A percentile compares a stretch with the other conserved stretches of the same genome.
phyloP scores from a whole-genome alignment of 176 grass and related monocot genomes.

The Aegilops sharonensis region DNA sequence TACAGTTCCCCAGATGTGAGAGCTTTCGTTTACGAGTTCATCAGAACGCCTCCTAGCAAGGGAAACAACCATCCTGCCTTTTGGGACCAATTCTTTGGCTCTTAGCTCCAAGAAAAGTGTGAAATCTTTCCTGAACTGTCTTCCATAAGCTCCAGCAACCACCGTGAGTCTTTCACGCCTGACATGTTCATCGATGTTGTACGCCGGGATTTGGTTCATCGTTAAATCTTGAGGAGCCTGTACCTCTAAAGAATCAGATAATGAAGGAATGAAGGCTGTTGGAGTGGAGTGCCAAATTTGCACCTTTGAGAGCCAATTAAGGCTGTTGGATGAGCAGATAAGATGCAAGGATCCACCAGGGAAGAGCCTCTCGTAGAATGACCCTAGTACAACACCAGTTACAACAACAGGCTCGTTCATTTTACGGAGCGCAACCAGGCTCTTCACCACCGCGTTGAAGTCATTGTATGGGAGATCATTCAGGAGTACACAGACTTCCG shows the following conservation, averaged over 20 bases:
- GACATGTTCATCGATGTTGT: neutral
- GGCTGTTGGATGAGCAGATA: neutral
- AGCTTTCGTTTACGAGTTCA: neutral
- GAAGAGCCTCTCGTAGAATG: slow-evolving; percentile 15
- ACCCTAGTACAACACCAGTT: neutral
- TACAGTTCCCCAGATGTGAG: neutral
- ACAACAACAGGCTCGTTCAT: neutral
- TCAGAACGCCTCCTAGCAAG: neutral
- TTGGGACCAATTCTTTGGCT: neutral
- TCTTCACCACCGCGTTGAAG: neutral
- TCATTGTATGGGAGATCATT: slow-evolving; percentile 14
- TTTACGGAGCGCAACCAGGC: neutral
- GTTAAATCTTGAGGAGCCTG: neutral
- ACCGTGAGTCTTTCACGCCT: neutral
- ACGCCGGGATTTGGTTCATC: neutral
- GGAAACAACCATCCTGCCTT: neutral
- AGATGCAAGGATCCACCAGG: neutral
- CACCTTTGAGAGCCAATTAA: slow-evolving; percentile 12
- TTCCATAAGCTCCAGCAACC: neutral
- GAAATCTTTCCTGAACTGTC: slow-evolving; percentile 22
- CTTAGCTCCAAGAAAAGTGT: neutral
- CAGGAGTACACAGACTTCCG: neutral
- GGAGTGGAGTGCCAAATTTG: neutral
- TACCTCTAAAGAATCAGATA: neutral
- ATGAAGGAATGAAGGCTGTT: neutral